Conservation (phyloP, 169 alveolate genomes). For the Plasmodium chabaudi region DNA sequence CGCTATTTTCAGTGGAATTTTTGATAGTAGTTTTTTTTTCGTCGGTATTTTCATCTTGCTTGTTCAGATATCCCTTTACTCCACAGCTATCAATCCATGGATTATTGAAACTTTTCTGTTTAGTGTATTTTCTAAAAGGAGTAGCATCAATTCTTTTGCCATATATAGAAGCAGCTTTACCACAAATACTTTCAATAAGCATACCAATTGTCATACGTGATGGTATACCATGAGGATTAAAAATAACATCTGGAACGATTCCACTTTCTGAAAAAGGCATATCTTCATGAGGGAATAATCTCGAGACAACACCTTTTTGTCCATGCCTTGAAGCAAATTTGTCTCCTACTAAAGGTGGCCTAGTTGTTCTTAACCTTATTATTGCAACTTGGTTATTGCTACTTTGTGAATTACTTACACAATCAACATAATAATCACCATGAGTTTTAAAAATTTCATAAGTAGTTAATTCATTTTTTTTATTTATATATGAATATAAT, state of each 20-base stretch:
- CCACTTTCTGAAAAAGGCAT: conserved; percentile 99
- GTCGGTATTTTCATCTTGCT: conserved; percentile 15
- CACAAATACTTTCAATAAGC: conserved; percentile 99
- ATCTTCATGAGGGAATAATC: conserved; percentile 97
- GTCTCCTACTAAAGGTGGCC: conserved; percentile 99
- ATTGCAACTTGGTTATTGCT: conserved; percentile 71
- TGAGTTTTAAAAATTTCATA: conserved; percentile 39
- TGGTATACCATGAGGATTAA: conserved; percentile 99
- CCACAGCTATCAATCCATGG: conserved; percentile 89
- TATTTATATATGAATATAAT: conserved; percentile 75
- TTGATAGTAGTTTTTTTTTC: conserved; percentile 19
- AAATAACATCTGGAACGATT: conserved; percentile 99
- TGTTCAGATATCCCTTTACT: conserved; percentile 78
- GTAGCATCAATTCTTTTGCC: conserved; percentile 96
- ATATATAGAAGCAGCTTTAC: conserved; percentile 97
- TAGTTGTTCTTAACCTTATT: conserved; percentile 79
- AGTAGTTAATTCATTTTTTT: conserved; percentile 45
- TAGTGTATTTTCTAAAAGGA: conserved; percentile 88
- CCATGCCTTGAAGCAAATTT: conserved; percentile 99
- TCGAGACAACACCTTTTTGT: conserved; percentile 99
- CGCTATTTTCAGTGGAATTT: conserved; percentile 1
- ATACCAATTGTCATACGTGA: conserved; percentile 99
- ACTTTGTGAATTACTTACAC: conserved; percentile 18
- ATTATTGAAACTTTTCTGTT: conserved; percentile 80
- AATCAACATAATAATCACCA: conserved; percentile 65